phyloP scores from a whole-genome alignment of 768 basidiomycete genomes.

The Lactarius hatsudake region DNA sequence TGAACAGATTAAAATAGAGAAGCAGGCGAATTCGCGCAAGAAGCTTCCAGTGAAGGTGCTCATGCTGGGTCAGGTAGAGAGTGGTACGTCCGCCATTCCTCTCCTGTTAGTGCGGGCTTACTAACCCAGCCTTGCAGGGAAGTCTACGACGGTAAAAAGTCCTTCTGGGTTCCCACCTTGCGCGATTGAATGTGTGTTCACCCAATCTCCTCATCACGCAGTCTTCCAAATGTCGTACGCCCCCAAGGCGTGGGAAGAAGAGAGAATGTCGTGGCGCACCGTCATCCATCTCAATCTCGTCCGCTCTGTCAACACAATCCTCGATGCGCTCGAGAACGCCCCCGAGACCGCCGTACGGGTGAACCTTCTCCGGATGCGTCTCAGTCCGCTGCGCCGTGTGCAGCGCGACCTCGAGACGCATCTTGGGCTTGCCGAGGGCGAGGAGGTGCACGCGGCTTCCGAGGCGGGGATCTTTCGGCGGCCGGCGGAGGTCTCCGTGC shows the following conservation, averaged over 20 bases:
- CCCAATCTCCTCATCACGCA: neutral
- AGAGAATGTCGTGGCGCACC: constrained; percentile 75
- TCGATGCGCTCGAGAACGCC: constrained; percentile 36
- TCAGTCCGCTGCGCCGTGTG: constrained; percentile 37
- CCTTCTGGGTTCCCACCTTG: neutral
- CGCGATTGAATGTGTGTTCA: neutral
- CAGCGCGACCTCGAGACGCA: constrained; percentile 17
- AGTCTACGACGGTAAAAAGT: constrained; percentile 20
- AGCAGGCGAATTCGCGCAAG: constrained; percentile 25
- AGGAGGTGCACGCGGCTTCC: constrained; percentile 12
- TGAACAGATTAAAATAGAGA: constrained; percentile 27
- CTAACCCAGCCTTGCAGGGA: neutral
- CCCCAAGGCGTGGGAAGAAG: constrained; percentile 47
- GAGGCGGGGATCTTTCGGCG: constrained; percentile 11
- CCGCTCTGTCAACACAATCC: constrained; percentile 42
- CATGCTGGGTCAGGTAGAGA: constrained; percentile 29
- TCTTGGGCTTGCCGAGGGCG: constrained; percentile 13
- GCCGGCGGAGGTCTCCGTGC: constrained; percentile 34
- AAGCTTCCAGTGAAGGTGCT: constrained; percentile 30
- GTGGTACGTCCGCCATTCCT: constrained; percentile 14
- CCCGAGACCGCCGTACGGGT: constrained; percentile 15
- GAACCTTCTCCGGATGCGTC: constrained; percentile 27
- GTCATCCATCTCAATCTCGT: constrained; percentile 66
- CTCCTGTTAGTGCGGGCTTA: neutral
- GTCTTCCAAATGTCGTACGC: constrained; percentile 20